Evolutionary conservation across 2,329 filamentous ascomycete species (phyloP).

Genomic region (Fusarium pseudoanthophilum): DNA sequence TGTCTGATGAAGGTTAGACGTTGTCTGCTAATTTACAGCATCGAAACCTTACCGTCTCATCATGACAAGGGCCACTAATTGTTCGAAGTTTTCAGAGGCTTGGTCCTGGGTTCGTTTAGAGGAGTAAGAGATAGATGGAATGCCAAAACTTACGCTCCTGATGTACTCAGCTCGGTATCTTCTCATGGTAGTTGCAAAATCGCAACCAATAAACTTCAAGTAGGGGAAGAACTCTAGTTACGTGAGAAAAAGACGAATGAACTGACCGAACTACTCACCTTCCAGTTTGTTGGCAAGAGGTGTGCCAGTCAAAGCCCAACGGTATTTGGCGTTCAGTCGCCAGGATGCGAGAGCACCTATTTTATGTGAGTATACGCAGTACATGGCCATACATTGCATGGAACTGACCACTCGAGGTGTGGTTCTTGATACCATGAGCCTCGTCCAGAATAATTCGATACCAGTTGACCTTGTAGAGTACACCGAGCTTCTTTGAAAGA

Average conservation of each 20-base stretch:
- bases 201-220: slow-evolving; percentile 47
- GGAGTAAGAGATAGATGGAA: not conserved
- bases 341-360: slow-evolving; percentile 40
- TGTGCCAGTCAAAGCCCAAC: slow-evolving; percentile 52
- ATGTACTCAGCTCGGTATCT: slow-evolving; percentile 35
- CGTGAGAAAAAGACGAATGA: too few relatives aligned
- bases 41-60: slow-evolving; percentile 22
- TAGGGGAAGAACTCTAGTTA: slow-evolving; percentile 51
- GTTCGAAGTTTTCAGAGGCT: slow-evolving; percentile 29
- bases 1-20: not conserved
- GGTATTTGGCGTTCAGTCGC: slow-evolving; percentile 43
- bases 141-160: not conserved
- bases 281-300: slow-evolving; percentile 24
- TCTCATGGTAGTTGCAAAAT: not conserved
- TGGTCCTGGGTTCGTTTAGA: not conserved
- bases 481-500: slow-evolving; percentile 53
- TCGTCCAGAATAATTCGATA: slow-evolving; percentile 68
- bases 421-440: slow-evolving; percentile 66
- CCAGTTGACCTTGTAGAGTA: slow-evolving; percentile 51
- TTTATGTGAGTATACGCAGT: not conserved
- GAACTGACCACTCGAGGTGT: slow-evolving; percentile 43
- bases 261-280: too few relatives aligned
- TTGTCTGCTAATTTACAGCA: not conserved
- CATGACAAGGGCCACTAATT: slow-evolving; percentile 41
- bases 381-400: accelerated